Evolutionary conservation across 768 basidiomycete species (phyloP), one percentile per base, ranked within the genome.

Genomic region (Mycena capillaripes): DNA sequence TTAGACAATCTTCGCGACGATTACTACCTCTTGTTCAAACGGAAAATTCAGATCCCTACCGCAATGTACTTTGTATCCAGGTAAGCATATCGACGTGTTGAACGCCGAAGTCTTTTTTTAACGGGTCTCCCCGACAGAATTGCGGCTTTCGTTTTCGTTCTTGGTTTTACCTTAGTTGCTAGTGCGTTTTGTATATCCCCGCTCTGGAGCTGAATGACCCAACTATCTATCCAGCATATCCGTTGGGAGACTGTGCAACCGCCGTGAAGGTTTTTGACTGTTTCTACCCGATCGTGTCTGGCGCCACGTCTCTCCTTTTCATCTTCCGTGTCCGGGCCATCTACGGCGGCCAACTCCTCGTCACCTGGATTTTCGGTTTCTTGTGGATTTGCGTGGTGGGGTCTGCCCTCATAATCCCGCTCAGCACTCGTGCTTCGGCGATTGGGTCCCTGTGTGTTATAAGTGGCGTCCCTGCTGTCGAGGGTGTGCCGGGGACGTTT

Each of bases 321-420:
- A 75, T 80, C 66, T 71, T 81, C 60, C 80, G 81, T 1, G 73
- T 82, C 5, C 62, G 65, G 3, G 79, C 82, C 0, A 71, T 82
- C 16, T 82, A 73, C 70, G 70, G 75, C 59, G 60, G 75, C 25
- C 75, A 77, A 59, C 69, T 30, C 19, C 65, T 67, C 23, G 32
- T 82, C 34, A 56, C 77, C 23, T 63, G 46, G 9, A 69, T 78
- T 27, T 83, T 84, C 69, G 75, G 65, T 19, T 52, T 78, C 12
- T 73, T 83, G 21, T 85, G 83, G 83, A 64, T 83, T 19, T 66
- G 64, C 1, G 78, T 81, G 17, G 42, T 83, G 29, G 83, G 74
- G 11, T 71, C 71, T 0, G 65, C 78, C n/a, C 30, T 83, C 11
- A 71, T 78, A 3, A 71, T 79, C 9, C 23, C 46, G 23, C 7